Percentiles rank a stretch among this genome's conserved stretches.
Evolutionary conservation across 2,329 filamentous ascomycete genomes (phyloP).

Genomic region (Acephala macrosclerotiorum): DNA sequence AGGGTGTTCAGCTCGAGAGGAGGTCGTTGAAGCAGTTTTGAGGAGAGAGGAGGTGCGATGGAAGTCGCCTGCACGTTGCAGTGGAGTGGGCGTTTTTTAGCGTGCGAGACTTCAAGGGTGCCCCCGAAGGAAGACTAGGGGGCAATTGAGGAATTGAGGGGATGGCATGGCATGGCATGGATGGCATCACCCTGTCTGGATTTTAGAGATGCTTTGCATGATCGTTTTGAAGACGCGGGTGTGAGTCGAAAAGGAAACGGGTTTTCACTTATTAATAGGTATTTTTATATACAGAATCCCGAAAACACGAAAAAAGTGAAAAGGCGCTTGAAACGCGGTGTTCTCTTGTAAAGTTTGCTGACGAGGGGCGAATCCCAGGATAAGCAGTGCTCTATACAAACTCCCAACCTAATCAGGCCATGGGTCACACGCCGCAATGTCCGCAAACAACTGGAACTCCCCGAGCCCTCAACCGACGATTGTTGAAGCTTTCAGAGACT

Average conservation of each 20-base stretch:
- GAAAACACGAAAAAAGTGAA: not conserved
- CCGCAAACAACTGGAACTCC: not conserved
- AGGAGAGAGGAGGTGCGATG: constrained; percentile 10
- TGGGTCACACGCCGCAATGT: constrained; percentile 22
- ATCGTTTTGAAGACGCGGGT: constrained; percentile 8
- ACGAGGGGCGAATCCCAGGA: not conserved
- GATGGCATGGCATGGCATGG: not conserved
- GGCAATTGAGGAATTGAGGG: constrained; percentile 8
- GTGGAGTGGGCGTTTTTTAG: constrained; percentile 6
- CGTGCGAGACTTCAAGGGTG: not conserved
- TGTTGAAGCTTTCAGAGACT: not conserved
- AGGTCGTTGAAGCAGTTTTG: constrained; percentile 8
- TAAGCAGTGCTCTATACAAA: not conserved
- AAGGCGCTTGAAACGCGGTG: not conserved
- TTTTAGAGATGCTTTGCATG: constrained; percentile 5
- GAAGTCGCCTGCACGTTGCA: constrained; percentile 13
- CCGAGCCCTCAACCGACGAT: not conserved
- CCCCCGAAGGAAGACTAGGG: not conserved
- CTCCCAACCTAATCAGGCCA: constrained; percentile 20
- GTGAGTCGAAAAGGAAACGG: not conserved
- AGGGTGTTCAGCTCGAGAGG: constrained; percentile 6
- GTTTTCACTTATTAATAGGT: not conserved
- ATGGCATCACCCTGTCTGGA: not conserved
- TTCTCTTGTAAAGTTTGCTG: not conserved
- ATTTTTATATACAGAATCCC: not conserved